Base-by-base conservation (phyloP, 768 basidiomycete species). In the Panus rudis region DNA sequence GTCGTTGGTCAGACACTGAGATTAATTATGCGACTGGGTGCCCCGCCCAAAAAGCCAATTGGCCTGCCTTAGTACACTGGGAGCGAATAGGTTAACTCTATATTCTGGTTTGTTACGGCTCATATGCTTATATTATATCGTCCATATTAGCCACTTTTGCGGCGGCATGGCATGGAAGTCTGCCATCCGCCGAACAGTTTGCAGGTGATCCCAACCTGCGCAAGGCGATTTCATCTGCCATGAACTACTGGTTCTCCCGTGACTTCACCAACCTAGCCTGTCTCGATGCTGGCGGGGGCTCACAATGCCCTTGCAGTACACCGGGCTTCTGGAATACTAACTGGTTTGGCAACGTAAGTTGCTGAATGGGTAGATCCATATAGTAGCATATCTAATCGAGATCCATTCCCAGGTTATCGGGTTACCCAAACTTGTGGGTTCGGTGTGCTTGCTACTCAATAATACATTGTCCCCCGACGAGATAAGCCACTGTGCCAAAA, bases 1-100 rank as follows among this genome's bases (percentile, higher is more conserved):
- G 56, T 2, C 68, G 70, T 53, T 79, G 78, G 78, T 72, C 75
- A 3, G 72, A 75, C 51, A 52, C 59, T 8, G 58, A 68, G 26
- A 65, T 84, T 16, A 70, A 84, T 52, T 82, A 83, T 53, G 70
- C 75, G 0, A 65, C 76, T 17, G 82, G 81, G 4, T 85, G 82
- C 47, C 57, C 62, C 34, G 82, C 79, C 10, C 72, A 70, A 42
- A 67, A 73, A 7, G 80, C 81, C 4, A 84, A 79, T 51, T 85
- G 82, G 82, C 79, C 80, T 7, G 81, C 81, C 11, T 67, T 76
- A 56, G 57, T 49, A 2, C 80, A 84, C 49, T 82, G 78, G 62
- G 28, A 38, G 10, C 48, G 63, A 13, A 45, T 62, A 8, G 50
- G 63, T 60, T 40, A 37, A 47, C 44, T 3, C 4, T 17, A n/a